These are phyloP conservation scores for Malassezia obtusa DNA, from an alignment of 1,284 basidiomycete genomes.

Conservation along the genomic window DNA sequence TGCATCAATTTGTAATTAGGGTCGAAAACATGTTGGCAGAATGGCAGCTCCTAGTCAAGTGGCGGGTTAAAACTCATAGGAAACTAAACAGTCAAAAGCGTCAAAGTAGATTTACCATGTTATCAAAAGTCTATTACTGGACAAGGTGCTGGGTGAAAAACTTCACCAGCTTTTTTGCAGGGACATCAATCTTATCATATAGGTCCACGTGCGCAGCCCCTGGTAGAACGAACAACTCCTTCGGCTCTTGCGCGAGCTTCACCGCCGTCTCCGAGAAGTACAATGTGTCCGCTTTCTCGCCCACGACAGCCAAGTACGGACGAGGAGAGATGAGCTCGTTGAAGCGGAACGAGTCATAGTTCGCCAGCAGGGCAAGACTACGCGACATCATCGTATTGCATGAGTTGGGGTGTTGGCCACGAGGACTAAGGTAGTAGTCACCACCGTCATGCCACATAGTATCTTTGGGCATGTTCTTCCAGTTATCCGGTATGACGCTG, in stretches of 20 bases:
- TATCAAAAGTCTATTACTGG: not conserved
- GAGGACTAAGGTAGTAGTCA: constrained; percentile 1
- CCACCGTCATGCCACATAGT: not conserved
- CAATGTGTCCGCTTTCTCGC: not conserved
- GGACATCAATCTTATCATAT: not conserved
- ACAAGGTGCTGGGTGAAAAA: not conserved
- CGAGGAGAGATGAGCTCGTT: not conserved
- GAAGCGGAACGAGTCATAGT: constrained; percentile 5
- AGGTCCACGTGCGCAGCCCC: not conserved
- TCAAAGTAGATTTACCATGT: too few relatives aligned
- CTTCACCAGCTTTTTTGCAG: not conserved
- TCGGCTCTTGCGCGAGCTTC: not conserved
- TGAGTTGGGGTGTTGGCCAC: not conserved
- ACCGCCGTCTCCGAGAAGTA: not conserved
- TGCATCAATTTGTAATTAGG: too few relatives aligned
- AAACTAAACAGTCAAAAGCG: too few relatives aligned
- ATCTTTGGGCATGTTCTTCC: not conserved
- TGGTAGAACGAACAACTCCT: not conserved
- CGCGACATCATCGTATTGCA: not conserved
- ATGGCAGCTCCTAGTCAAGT: too few relatives aligned
- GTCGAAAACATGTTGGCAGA: too few relatives aligned
- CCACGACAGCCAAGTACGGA: not conserved
- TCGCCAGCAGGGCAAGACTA: not conserved
- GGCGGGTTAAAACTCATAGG: too few relatives aligned
- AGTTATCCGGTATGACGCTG: not conserved